These are phyloP conservation scores for Fusarium tanahbumbuense DNA, from an alignment of 2,329 filamentous ascomycete species.

Conservation along the genomic window DNA sequence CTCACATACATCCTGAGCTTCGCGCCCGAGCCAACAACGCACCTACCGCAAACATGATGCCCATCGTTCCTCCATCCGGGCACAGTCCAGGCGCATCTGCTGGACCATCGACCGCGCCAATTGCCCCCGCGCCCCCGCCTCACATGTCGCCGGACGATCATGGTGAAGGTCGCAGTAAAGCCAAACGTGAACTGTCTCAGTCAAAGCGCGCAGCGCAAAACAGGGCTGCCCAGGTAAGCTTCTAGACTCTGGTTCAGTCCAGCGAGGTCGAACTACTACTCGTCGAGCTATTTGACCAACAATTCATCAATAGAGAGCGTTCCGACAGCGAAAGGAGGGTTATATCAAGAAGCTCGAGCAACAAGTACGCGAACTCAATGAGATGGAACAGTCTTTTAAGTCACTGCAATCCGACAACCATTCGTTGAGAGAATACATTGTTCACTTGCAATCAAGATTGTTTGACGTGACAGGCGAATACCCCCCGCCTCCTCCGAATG, in stretches of 20 bases:
- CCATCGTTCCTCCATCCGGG: constrained; percentile 50
- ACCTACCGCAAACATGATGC: constrained; percentile 54
- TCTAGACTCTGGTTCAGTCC: not conserved
- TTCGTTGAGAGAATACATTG: constrained; percentile 89
- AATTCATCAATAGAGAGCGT: constrained; percentile 76
- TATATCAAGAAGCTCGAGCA: constrained; percentile 98
- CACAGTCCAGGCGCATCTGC: constrained; percentile 49
- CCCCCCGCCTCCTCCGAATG: constrained; percentile 83
- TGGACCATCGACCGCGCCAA: constrained; percentile 43
- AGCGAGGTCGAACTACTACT: not conserved
- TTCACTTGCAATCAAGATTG: constrained; percentile 87
- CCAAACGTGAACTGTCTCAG: constrained; percentile 90
- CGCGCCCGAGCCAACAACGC: constrained; percentile 50
- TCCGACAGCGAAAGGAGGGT: constrained; percentile 95
- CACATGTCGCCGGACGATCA: constrained; percentile 45
- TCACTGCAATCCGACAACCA: constrained; percentile 90
- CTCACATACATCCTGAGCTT: constrained; percentile 63
- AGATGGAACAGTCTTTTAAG: constrained; percentile 82
- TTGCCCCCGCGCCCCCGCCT: constrained; percentile 50
- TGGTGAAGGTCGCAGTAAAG: constrained; percentile 76
- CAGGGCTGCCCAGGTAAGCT: constrained; percentile 89
- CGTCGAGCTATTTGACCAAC: constrained; percentile 40
- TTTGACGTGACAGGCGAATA: constrained; percentile 86
- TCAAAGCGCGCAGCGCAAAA: constrained; percentile 98
- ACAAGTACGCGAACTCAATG: constrained; percentile 83